Conservation (phyloP, 352 stramenopile species). For the Phytophthora crassamura region DNA sequence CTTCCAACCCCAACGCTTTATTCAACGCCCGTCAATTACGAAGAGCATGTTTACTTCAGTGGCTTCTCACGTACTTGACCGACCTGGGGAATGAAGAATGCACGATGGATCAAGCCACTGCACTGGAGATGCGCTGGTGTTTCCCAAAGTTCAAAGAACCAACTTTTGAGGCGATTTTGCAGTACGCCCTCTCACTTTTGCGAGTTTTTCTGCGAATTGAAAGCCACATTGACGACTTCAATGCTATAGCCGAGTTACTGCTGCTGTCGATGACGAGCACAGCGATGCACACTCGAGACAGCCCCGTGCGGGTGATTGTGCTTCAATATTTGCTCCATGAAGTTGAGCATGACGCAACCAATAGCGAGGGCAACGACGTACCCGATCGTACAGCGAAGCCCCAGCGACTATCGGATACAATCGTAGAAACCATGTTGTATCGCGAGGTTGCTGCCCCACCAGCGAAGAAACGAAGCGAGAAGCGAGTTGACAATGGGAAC, state of each 20-base stretch:
- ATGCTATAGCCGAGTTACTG: constrained; percentile 48
- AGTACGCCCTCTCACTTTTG: constrained; percentile 51
- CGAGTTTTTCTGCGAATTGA: constrained; percentile 58
- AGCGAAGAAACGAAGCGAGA: constrained; percentile 49
- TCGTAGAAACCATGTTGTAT: constrained; percentile 55
- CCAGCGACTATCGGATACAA: constrained; percentile 37
- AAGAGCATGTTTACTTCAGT: constrained; percentile 54
- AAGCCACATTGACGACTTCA: constrained; percentile 65
- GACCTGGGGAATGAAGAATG: constrained; percentile 58
- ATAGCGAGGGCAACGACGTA: neutral
- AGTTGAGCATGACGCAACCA: constrained; percentile 46
- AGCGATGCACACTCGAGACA: constrained; percentile 33
- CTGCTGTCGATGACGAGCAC: constrained; percentile 58
- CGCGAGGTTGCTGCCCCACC: constrained; percentile 12
- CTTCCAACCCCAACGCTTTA: constrained; percentile 70
- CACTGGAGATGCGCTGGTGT: constrained; percentile 56
- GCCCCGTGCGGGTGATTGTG: constrained; percentile 45
- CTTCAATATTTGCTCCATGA: constrained; percentile 68
- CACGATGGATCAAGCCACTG: constrained; percentile 29
- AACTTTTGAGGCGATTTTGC: constrained; percentile 56
- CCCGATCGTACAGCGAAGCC: neutral
- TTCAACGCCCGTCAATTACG: constrained; percentile 82
- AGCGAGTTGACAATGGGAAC: constrained; percentile 27
- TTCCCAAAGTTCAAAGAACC: constrained; percentile 53
- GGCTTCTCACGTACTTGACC: constrained; percentile 63